These are phyloP conservation scores for Beauveria medogensis DNA, from an alignment of 2,329 filamentous ascomycete genomes.

Conservation along the genomic window DNA sequence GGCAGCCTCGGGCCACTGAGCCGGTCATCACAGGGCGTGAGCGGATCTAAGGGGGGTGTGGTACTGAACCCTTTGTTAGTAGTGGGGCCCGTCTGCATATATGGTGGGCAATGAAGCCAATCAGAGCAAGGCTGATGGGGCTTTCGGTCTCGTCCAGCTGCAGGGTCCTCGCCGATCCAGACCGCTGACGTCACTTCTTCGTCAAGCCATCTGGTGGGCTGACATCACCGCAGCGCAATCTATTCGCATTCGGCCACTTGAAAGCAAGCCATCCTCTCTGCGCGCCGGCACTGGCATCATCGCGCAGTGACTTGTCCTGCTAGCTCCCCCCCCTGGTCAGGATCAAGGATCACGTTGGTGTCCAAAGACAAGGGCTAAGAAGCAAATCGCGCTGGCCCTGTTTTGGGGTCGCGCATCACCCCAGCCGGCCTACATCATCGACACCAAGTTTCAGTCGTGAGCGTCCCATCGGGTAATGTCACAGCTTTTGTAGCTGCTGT, in stretches of 20 bases:
- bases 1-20: neutral
- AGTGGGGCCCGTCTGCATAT: neutral
- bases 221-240: constrained; percentile 18
- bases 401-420: neutral
- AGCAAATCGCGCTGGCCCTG: neutral
- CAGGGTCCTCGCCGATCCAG: constrained; percentile 12
- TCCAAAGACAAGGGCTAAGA: neutral
- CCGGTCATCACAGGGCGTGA: neutral
- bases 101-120: constrained; percentile 9
- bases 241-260: constrained; percentile 4
- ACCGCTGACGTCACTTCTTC: constrained; percentile 21
- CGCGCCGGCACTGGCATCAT: constrained; percentile 4
- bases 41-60: neutral
- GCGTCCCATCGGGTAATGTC: neutral
- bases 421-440: neutral
- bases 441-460: neutral
- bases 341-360: neutral
- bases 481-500: neutral
- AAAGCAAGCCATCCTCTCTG: neutral
- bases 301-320: constrained; percentile 2
- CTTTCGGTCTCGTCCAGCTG: neutral
- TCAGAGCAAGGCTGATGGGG: constrained; percentile 8
- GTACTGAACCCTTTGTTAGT: constrained; percentile 2
- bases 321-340: neutral
- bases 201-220: constrained; percentile 13